Evolutionary conservation across 805 yeast species (phyloP), one percentile per base, ranked within the genome.

Genomic region (Yarrowia deformans): DNA sequence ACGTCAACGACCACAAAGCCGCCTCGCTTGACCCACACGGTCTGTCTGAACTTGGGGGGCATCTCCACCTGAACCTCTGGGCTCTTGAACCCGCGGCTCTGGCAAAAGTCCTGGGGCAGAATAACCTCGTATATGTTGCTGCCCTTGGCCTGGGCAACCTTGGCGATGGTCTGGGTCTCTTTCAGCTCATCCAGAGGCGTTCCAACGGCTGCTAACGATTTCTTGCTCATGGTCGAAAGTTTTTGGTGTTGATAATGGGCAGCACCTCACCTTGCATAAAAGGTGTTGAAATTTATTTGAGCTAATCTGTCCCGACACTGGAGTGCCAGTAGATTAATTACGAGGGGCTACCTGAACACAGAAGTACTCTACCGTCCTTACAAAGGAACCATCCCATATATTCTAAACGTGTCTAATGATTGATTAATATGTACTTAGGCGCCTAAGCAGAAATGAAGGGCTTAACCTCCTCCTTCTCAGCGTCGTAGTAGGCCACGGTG

Each of bases 401-500:
- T 18, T 45, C 39, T 34, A 50, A 49, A 50, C 55, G 55, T 42
- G 54, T 46, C 43, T 48, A 61, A 45, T 35, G 23, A 45, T 37
- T 63, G 46, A 63, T 46, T 49, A 35, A 63, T 48, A 56, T 56
- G 37, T 56, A 29, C 63, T 18, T 29, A 45, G 23, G 19, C 49
- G 10, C 19, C 32, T 67, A 67, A n/a, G 69, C 68, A 16, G 66
- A 67, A 23, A 56, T 49, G 68, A 63, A 63, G n/a, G 68, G 68
- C 56, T 63, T 50, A 9, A 73, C 75, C 50, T 64, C 69, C 72
- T 91, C 92, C 70, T 85, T 88, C 77, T 90, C 88, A 64, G 73
- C 73, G 64, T 76, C 75, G 77, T 90, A 94, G 79, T 84, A 91
- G 19, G 95, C 97, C 74, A 88, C 80, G 72, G 90, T 81, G 74